These are phyloP conservation scores for Zea luxurians DNA, from an alignment of 176 grass and related monocot genomes.

Conservation along the genomic window DNA sequence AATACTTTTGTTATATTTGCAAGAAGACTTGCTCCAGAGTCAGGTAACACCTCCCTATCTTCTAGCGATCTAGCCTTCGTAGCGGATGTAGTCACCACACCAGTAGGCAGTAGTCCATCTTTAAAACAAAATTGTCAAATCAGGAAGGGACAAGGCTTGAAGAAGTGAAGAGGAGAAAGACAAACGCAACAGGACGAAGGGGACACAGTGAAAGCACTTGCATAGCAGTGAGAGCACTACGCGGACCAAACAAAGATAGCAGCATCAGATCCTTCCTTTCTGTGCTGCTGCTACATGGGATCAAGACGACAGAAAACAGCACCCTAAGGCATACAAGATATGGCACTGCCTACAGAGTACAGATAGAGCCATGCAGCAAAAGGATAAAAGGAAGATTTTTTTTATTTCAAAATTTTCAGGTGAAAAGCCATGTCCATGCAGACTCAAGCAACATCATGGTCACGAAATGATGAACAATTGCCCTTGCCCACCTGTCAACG, in stretches of 20 bases:
- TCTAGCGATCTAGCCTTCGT: not conserved
- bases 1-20: not conserved
- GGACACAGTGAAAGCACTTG: slow-evolving; percentile 32
- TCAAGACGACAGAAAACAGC: slow-evolving; percentile 28
- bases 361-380: not conserved
- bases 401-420: slow-evolving; percentile 1
- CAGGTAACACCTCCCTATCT: not conserved
- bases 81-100: not conserved
- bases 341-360: slow-evolving; percentile 5
- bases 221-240: not conserved
- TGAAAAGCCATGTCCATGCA: not conserved
- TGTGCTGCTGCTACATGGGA: slow-evolving; percentile 12
- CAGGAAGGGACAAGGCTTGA: slow-evolving; percentile 8
- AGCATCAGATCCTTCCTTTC: slow-evolving; percentile 27
- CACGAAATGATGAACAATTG: not conserved
- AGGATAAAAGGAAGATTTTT: not conserved
- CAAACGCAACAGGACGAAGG: slow-evolving; percentile 35
- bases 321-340: not conserved
- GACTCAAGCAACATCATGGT: not conserved
- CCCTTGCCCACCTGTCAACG: not conserved
- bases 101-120: not conserved
- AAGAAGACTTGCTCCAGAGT: not conserved
- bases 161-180: slow-evolving; percentile 23
- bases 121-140: slow-evolving; percentile 44
- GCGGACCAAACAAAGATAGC: slow-evolving; percentile 28